Evolutionary conservation across 163 green algal genomes (phyloP).

Genomic region (Scenedesmus sp.): DNA sequence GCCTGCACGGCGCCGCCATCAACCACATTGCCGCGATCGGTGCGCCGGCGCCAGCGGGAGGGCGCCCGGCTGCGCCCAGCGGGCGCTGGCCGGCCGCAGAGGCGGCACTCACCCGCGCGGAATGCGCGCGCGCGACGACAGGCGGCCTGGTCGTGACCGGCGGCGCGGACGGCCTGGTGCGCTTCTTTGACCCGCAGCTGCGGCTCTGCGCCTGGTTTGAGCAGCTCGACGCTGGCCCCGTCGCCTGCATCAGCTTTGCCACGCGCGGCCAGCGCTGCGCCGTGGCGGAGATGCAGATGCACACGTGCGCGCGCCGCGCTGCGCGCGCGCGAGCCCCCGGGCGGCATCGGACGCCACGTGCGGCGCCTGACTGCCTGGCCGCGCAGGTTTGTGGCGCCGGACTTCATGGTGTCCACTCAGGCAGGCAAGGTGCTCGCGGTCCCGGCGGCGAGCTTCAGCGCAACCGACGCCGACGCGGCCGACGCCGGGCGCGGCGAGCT

Average conservation of each 20-base stretch:
- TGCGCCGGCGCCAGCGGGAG: not conserved
- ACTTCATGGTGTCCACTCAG: conserved; percentile 75
- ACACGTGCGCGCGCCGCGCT: not conserved
- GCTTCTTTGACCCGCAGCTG: conserved; percentile 82
- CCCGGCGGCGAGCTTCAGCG: conserved; percentile 50
- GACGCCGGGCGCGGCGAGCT: conserved; percentile 3
- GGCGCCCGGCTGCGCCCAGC: too few species aligned
- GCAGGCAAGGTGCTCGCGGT: conserved; percentile 61
- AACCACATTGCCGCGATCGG: conserved; percentile 42
- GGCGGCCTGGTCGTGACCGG: conserved; percentile 55
- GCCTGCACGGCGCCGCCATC: conserved; percentile 58
- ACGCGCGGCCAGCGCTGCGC: conserved; percentile 18
- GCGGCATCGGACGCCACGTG: too few species aligned
- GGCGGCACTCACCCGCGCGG: not conserved
- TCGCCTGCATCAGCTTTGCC: conserved; percentile 71
- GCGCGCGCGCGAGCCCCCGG: too few species aligned
- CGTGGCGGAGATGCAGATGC: conserved; percentile 15
- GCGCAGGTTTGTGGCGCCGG: conserved; percentile 60
- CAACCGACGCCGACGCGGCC: conserved; percentile 6
- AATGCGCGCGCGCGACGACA: too few species aligned
- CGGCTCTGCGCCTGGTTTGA: conserved; percentile 86
- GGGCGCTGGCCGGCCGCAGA: too few species aligned
- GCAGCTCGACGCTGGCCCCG: conserved; percentile 70
- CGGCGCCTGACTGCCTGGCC: too few species aligned
- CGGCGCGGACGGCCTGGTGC: conserved; percentile 73